phyloP scores from a whole-genome alignment of 805 yeast genomes.

The Pichia manshurica region DNA sequence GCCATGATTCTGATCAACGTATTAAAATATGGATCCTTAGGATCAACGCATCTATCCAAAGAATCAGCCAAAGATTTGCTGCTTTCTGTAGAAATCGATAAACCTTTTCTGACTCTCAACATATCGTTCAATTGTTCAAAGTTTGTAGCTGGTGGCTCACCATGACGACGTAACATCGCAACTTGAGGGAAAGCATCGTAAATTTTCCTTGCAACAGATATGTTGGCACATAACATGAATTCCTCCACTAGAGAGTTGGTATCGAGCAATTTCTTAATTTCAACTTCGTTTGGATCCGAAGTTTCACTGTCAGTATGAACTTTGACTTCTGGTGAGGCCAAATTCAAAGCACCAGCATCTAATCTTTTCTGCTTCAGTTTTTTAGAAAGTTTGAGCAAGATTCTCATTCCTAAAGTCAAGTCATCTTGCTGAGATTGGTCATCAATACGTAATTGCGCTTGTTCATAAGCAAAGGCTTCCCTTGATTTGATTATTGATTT shows the following conservation, averaged over 20 bases:
- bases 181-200: slow-evolving; percentile 94
- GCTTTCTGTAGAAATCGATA: slow-evolving; percentile 72
- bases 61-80: slow-evolving; percentile 93
- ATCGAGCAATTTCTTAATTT: slow-evolving; percentile 77
- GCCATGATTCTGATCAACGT: slow-evolving; percentile 94
- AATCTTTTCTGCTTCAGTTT: slow-evolving; percentile 78
- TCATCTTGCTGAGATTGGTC: slow-evolving; percentile 73
- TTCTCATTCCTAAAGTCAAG: slow-evolving; percentile 83
- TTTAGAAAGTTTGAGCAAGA: slow-evolving; percentile 71
- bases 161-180: slow-evolving; percentile 97
- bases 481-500: slow-evolving; percentile 87
- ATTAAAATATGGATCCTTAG: slow-evolving; percentile 82
- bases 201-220: slow-evolving; percentile 89
- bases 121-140: slow-evolving; percentile 87
- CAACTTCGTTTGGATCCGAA: slow-evolving; percentile 93
- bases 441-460: slow-evolving; percentile 88
- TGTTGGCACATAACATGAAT: slow-evolving; percentile 95
- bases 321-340: slow-evolving; percentile 97
- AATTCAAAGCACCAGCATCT: slow-evolving; percentile 92
- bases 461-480: slow-evolving; percentile 91
- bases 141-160: slow-evolving; percentile 92
- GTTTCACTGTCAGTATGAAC: slow-evolving; percentile 97
- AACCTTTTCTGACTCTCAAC: slow-evolving; percentile 71
- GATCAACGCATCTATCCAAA: slow-evolving; percentile 79
- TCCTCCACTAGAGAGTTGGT: slow-evolving; percentile 97